Evolutionary conservation across 208 protist species (phyloP), one percentile per base, ranked within the genome.

Genomic region (Crithidia expoeki): DNA sequence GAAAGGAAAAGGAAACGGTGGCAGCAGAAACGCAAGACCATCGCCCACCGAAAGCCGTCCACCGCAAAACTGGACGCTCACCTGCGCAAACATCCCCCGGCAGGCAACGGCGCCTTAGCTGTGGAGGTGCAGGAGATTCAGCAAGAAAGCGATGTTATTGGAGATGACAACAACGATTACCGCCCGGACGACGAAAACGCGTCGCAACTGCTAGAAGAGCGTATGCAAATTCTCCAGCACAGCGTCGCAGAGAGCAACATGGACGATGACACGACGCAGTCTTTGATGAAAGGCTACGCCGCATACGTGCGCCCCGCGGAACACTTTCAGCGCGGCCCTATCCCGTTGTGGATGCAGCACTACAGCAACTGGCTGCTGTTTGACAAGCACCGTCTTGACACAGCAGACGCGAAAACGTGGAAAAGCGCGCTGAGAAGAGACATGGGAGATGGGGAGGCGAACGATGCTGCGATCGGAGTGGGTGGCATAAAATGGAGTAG

Each of bases 271-370:
- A 28, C 14, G 12, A 42, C 36, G 36, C 36, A 42, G 10, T 21
- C 7, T 17, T 2, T 33, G 17, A 4, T 65, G 5, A 16, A 19
- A 3, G 63, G 50, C 23, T 60, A 51, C 36, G 63, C 21, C 3
- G 23, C 33, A 2, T 30, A 47, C 28, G 71, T 76, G 19, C 42
- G 71, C 0, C 62, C 55, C 7, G 44, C 71, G 0, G 55, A 57
- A 28, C 53, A 28, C 47, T 82, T 81, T 28, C 70, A 81, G 28
- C 19, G 66, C 40, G 71, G 61, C 9, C 67, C 76, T 2, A 38
- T 74, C 1, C 86, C 86, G 10, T 62, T 65, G 64, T 92, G 86
- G 86, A 25, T 92, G 55, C 58, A 60, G 21, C 77, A 64, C 17
- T 79, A 66, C 65, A 77, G 76, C 27, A 76, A 92, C 14, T 52